Evolutionary conservation across 1,284 basidiomycete genomes (phyloP).

Genomic region (Flammula alnicola): DNA sequence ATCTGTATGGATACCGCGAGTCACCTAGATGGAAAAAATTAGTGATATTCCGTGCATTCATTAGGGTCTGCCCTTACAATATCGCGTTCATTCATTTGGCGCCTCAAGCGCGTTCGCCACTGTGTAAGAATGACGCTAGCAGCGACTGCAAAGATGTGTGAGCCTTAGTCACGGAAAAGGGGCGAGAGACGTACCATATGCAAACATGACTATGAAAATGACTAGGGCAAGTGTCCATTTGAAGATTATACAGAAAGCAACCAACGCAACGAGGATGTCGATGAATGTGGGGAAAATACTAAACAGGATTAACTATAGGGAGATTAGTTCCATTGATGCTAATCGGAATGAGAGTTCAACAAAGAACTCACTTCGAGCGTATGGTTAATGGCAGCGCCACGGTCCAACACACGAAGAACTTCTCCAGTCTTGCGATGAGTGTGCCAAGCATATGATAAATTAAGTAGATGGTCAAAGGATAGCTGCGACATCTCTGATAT

Average conservation of each 20-base stretch:
- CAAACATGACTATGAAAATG: slow-evolving; percentile 76
- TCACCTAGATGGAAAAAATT: slow-evolving; percentile 45
- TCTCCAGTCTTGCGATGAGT: slow-evolving; percentile 78
- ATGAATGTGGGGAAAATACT: slow-evolving; percentile 81
- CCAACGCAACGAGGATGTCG: slow-evolving; percentile 74
- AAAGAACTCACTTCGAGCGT: slow-evolving; percentile 66
- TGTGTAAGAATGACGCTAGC: slow-evolving; percentile 71
- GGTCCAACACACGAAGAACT: slow-evolving; percentile 86
- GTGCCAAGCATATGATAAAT: slow-evolving; percentile 87
- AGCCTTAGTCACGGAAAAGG: slow-evolving; percentile 2
- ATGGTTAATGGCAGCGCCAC: slow-evolving; percentile 88
- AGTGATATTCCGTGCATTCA: too few relatives aligned
- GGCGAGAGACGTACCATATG: slow-evolving; percentile 59
- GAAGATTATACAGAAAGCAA: slow-evolving; percentile 67
- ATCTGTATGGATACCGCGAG: slow-evolving; percentile 81
- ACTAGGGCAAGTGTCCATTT: slow-evolving; percentile 72
- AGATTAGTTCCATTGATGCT: slow-evolving; percentile 1
- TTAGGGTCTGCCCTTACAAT: slow-evolving; percentile 45
- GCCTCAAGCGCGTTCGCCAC: slow-evolving; percentile 73
- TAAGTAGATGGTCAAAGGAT: slow-evolving; percentile 80
- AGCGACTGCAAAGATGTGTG: slow-evolving; percentile 45
- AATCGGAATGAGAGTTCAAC: background rate
- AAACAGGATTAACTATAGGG: slow-evolving; percentile 70
- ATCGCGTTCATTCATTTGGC: slow-evolving; percentile 81
- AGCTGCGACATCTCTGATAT: slow-evolving; percentile 74